Base-by-base conservation (phyloP, 306 rosid genomes). In the Fragaria vesca region DNA sequence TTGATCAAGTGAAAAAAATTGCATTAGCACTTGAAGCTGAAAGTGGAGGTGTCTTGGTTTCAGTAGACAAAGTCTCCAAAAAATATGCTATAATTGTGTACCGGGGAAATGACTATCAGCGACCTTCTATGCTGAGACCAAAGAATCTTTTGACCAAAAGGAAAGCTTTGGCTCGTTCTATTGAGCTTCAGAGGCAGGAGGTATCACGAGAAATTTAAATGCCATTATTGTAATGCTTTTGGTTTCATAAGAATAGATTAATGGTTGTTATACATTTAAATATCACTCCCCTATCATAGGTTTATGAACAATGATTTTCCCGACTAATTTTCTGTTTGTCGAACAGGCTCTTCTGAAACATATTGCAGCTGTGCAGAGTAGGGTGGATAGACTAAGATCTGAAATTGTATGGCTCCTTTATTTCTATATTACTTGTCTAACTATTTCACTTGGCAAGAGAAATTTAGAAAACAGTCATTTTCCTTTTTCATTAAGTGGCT, bases 1-100 rank as follows among this genome's bases (percentile, higher is more conserved):
- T 93, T 81, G 99, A 95, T 5, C 97, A 86, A 63, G 93, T 95
- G 1, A 95, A 87, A 80, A 93, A 87, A 73, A 80, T 91, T 77
- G 99, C 99, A 18, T 79, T 95, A 61, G 93, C 96, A 9, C 97
- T 95, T 55, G 99, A 95, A 86, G 99, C 99, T 28, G 99, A 95
- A 85, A 91, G 97, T 69, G 96, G 99, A 36, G 99, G 99, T 62
- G 90, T 95, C 62, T 78, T 95, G 83, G 91, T 95, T 85, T 92
- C 97, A 55, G 93, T 95, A 30, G 99, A 95, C 85, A 92, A 90
- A 86, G 83, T 95, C 65, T 91, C 96, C 74, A 92, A 91, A 84
- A 90, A 90, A 83, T 95, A 84, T 80, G 89, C 97, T 66, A 62
- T 95, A 78, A 70, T 95, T 71, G 92, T 95, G 69, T 95, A 42